Conservation (phyloP, 2,329 filamentous ascomycete species). For the Claviceps arundinis region DNA sequence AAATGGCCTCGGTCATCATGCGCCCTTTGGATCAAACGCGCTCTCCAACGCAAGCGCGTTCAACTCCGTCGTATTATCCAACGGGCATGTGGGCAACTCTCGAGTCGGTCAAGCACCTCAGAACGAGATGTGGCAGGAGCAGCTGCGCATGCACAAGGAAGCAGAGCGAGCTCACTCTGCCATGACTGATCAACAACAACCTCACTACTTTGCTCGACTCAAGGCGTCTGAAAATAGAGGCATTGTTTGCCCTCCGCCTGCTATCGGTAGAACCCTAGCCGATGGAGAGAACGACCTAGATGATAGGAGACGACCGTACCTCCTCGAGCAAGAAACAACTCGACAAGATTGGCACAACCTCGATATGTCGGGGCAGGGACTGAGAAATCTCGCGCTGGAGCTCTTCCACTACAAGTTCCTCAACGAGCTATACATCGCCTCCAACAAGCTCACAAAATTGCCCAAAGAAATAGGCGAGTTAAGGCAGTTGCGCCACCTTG, state of each 20-base stretch:
- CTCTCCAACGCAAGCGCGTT: conserved; percentile 53
- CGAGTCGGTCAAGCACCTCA: conserved; percentile 38
- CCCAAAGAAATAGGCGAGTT: conserved; percentile 72
- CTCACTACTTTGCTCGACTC: conserved; percentile 58
- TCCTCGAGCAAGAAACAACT: conserved; percentile 51
- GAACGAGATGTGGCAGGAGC: conserved; percentile 73
- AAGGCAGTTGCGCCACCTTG: conserved; percentile 67
- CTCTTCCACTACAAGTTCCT: conserved; percentile 85
- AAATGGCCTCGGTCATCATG: conserved; percentile 38
- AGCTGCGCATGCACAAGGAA: conserved; percentile 68
- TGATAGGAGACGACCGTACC: conserved; percentile 48
- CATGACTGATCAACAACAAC: conserved; percentile 54
- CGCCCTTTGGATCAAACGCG: conserved; percentile 24
- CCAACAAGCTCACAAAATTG: conserved; percentile 76
- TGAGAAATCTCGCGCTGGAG: conserved; percentile 65
- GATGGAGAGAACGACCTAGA: conserved; percentile 40
- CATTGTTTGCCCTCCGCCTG: conserved; percentile 40
- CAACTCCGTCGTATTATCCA: conserved; percentile 39
- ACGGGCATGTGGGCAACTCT: conserved; percentile 37
- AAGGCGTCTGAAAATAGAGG: conserved; percentile 59
- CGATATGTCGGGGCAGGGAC: conserved; percentile 90
- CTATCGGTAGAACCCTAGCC: conserved; percentile 33
- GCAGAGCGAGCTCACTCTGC: conserved; percentile 58
- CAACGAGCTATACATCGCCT: conserved; percentile 82
- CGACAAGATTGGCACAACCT: conserved; percentile 84